Evolutionary conservation across 106 monocot species (phyloP).

Genomic region (Alisma plantagoaquatica): DNA sequence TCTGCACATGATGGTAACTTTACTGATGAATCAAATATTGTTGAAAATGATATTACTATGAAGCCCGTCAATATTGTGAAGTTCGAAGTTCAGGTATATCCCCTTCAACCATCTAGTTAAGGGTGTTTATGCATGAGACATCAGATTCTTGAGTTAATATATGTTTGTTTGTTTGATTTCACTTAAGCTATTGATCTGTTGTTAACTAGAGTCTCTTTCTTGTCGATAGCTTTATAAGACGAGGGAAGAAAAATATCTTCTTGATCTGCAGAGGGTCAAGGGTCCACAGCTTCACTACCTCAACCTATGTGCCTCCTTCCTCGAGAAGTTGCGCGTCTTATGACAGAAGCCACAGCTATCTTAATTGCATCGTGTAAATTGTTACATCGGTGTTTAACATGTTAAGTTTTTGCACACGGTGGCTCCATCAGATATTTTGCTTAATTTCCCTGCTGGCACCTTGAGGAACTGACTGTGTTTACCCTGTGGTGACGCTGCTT

Average conservation of each 20-base stretch:
- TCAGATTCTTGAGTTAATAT: neutral
- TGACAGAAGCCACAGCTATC: neutral
- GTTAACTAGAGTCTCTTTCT: neutral
- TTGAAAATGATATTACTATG: slow-evolving; percentile 39
- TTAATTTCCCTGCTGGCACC: neutral
- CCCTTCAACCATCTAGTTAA: neutral
- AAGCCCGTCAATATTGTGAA: slow-evolving; percentile 46
- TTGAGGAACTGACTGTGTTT: neutral
- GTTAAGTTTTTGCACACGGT: too few species aligned
- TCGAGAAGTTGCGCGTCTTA: slow-evolving; percentile 16
- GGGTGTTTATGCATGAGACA: neutral
- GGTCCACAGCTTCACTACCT: slow-evolving; percentile 24
- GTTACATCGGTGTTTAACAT: neutral
- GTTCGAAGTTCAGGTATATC: slow-evolving; percentile 99
- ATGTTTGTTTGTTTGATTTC: neutral
- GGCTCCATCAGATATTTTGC: too few species aligned
- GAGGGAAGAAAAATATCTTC: slow-evolving; percentile 24
- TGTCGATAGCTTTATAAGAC: slow-evolving; percentile 23
- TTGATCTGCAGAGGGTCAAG: slow-evolving; percentile 23
- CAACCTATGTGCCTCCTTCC: slow-evolving; percentile 24
- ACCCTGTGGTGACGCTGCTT: too few species aligned
- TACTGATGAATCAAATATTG: slow-evolving; percentile 42
- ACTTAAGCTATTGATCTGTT: neutral
- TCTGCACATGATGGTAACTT: slow-evolving; percentile 28
- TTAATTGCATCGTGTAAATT: neutral